phyloP scores from a whole-genome alignment of 176 grass and related monocot genomes.

The Chloris gayana region DNA sequence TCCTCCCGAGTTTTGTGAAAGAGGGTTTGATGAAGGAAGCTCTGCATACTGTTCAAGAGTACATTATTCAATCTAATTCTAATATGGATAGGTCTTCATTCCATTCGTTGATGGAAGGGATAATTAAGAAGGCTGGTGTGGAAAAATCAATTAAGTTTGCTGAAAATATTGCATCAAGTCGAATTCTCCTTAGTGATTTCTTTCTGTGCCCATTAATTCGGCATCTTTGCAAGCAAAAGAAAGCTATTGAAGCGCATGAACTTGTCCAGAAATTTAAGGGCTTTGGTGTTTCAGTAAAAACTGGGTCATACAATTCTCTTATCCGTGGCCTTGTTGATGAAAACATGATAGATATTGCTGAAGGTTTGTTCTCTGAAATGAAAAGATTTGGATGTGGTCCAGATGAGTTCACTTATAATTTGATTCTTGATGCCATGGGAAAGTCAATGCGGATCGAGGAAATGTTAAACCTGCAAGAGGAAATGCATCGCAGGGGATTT shows the following conservation, averaged over 20 bases:
- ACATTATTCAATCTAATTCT: conserved; percentile 52
- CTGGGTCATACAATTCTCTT: conserved; percentile 75
- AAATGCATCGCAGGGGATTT: conserved; percentile 71
- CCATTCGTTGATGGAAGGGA: conserved; percentile 73
- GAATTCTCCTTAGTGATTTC: conserved; percentile 64
- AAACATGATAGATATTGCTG: conserved; percentile 54
- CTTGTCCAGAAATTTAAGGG: conserved; percentile 66
- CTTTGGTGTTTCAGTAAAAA: conserved; percentile 58
- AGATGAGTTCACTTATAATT: conserved; percentile 82
- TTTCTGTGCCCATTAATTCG: conserved; percentile 88
- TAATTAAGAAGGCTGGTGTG: conserved; percentile 74
- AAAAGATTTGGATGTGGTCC: conserved; percentile 60
- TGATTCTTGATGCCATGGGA: conserved; percentile 81
- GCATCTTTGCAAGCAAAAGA: conserved; percentile 76
- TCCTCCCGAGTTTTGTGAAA: conserved; percentile 78
- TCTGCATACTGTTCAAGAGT: conserved; percentile 57
- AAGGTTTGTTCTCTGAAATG: conserved; percentile 79
- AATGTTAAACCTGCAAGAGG: conserved; percentile 75
- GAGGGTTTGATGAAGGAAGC: conserved; percentile 70
- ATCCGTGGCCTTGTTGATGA: conserved; percentile 76
- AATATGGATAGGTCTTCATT: conserved; percentile 57
- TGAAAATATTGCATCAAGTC: conserved; percentile 51
- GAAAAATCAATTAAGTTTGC: conserved; percentile 75
- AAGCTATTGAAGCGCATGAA: conserved; percentile 63
- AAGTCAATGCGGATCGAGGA: conserved; percentile 78